These are phyloP conservation scores for Ophiorrhiza pumila DNA, from an alignment of 257 asterid species.

Conservation along the genomic window DNA sequence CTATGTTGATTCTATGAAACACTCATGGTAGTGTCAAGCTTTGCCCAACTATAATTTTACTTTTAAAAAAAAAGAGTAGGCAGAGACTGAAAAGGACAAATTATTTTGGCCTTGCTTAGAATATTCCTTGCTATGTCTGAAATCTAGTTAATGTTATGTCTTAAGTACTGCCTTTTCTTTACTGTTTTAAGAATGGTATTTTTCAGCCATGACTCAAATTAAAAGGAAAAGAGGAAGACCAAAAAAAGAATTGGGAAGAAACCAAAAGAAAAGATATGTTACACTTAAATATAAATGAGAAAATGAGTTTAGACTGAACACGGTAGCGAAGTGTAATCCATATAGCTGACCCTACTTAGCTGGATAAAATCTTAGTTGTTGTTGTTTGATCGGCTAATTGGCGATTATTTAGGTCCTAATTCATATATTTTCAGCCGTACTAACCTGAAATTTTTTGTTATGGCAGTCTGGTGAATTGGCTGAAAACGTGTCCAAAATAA, in stretches of 20 bases:
- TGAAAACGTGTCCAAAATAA: slow-evolving; percentile 82
- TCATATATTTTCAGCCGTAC: no score
- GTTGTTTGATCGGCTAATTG: no score
- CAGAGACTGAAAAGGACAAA: not conserved
- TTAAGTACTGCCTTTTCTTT: not conserved
- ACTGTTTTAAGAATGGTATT: slow-evolving; percentile 16
- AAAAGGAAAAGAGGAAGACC: no score
- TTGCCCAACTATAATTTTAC: not conserved
- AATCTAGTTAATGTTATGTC: not conserved
- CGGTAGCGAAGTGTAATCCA: no score
- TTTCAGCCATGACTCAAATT: no score
- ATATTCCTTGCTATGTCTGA: not conserved
- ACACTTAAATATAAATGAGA: no score
- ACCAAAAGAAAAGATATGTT: no score
- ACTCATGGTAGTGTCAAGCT: not conserved
- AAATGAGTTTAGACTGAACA: no score
- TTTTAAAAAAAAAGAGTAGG: not conserved
- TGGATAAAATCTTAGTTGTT: no score
- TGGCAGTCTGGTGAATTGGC: slow-evolving; percentile 95
- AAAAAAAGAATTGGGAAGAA: no score
- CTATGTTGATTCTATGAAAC: not conserved
- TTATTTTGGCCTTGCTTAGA: not conserved
- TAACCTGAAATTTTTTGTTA: slow-evolving; percentile 9
- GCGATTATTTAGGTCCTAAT: no score
- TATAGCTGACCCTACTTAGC: no score